A percentile compares a stretch with the other conserved stretches of the same genome.
Evolutionary conservation across 208 protist species (phyloP).

Genomic region (Acanthamoeba triangularis): DNA sequence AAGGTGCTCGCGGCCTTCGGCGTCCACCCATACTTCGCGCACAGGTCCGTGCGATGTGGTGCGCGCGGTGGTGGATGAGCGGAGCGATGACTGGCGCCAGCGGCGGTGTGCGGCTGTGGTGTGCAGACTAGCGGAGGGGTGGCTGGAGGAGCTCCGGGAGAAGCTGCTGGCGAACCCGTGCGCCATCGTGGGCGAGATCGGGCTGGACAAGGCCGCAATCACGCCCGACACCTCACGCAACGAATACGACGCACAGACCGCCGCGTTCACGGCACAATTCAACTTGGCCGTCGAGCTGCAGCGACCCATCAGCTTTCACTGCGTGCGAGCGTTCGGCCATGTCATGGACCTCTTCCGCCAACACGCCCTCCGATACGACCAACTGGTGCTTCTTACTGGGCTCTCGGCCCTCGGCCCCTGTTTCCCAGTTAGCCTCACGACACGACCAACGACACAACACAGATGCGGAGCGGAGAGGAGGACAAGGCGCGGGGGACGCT

Average conservation of each 20-base stretch:
- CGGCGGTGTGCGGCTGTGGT: neutral
- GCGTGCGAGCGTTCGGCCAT: constrained; percentile 72
- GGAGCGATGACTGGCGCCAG: neutral
- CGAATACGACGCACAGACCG: constrained; percentile 41
- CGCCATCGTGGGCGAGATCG: constrained; percentile 75
- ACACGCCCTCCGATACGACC: neutral
- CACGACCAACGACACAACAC: neutral
- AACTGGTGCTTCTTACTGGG: neutral
- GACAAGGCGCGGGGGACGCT: neutral
- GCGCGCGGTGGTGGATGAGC: no score
- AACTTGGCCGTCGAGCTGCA: constrained; percentile 5
- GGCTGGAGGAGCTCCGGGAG: constrained; percentile 2
- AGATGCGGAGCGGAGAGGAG: neutral
- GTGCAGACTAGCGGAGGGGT: neutral
- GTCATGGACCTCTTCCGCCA: constrained; percentile 43
- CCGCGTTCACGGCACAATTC: constrained; percentile 19
- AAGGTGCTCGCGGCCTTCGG: constrained; percentile 64
- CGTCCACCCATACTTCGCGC: constrained; percentile 65
- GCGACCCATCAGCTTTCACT: constrained; percentile 61
- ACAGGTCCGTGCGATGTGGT: neutral
- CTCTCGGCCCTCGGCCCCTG: neutral
- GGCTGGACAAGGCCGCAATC: constrained; percentile 58
- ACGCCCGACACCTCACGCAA: constrained; percentile 44
- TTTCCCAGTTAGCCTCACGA: neutral
- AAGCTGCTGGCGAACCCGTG: neutral